Percentiles rank a stretch among this genome's conserved stretches.
phyloP scores from a whole-genome alignment of 345 rosid genomes.

The Salix suchowensis region DNA sequence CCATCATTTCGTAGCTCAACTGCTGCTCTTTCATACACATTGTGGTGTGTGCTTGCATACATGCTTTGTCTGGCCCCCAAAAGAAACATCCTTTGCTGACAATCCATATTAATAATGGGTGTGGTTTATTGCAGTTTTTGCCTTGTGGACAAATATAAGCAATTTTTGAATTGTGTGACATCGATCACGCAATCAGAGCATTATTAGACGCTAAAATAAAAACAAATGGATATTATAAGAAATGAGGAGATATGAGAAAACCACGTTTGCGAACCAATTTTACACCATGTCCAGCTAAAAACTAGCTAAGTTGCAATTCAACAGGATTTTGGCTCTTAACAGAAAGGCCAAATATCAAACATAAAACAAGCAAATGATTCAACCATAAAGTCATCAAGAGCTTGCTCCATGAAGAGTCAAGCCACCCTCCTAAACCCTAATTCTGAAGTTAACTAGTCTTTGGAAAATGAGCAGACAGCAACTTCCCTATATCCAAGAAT shows the following conservation, averaged over 20 bases:
- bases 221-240: not conserved
- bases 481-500: slow-evolving; percentile 68
- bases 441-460: slow-evolving; percentile 27
- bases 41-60: too few relatives aligned
- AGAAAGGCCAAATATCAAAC: slow-evolving; percentile 1
- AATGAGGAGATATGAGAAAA: not conserved
- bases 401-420: not conserved
- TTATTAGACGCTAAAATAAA: too few relatives aligned
- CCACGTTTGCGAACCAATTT: slow-evolving; percentile 3
- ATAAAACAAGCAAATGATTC: not conserved
- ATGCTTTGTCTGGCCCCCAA: too few relatives aligned
- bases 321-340: not conserved
- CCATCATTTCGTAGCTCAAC: too few relatives aligned
- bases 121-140: too few relatives aligned
- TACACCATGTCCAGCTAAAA: slow-evolving; percentile 3
- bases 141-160: too few relatives aligned
- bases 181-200: not conserved
- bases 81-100: too few relatives aligned
- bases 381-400: not conserved
- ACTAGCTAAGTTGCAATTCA: not conserved
- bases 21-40: too few relatives aligned
- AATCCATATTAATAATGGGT: too few relatives aligned
- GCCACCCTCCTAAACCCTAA: too few relatives aligned
- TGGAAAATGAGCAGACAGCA: slow-evolving; percentile 58
- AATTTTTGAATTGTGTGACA: not conserved